Evolutionary conservation across 2,329 filamentous ascomycete species (phyloP).

Genomic region (Canariomyces notabilis): DNA sequence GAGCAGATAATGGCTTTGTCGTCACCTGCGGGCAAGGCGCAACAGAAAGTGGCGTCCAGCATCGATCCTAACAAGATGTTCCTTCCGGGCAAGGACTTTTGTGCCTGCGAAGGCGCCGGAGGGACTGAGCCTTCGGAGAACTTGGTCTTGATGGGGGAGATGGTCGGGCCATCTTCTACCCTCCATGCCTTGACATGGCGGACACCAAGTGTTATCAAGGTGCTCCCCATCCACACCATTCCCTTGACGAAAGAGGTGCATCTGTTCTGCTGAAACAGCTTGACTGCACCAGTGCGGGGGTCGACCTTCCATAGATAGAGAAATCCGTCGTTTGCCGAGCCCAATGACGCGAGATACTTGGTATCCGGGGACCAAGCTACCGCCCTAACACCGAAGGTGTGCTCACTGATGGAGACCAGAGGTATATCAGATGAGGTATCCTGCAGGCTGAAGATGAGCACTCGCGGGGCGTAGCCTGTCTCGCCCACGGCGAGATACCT

Average conservation of each 20-base stretch:
- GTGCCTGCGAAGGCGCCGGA: constrained; percentile 34
- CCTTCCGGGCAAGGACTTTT: constrained; percentile 73
- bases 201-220: constrained; percentile 79
- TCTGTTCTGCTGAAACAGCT: constrained; percentile 78
- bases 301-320: constrained; percentile 88
- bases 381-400: constrained; percentile 81
- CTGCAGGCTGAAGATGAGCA: constrained; percentile 81
- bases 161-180: constrained; percentile 58
- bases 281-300: constrained; percentile 72
- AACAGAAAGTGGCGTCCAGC: constrained; percentile 79
- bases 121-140: constrained; percentile 39
- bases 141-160: constrained; percentile 60
- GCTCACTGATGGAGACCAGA: constrained; percentile 79
- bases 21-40: constrained; percentile 66
- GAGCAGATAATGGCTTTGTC: constrained; percentile 77
- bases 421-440: constrained; percentile 77
- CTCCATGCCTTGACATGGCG: constrained; percentile 93
- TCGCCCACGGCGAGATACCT: constrained; percentile 88
- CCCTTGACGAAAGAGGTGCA: constrained; percentile 82
- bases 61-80: constrained; percentile 82
- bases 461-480: constrained; percentile 87
- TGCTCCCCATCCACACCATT: constrained; percentile 87
- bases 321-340: constrained; percentile 86
- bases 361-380: constrained; percentile 88
- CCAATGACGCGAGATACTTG: constrained; percentile 80